phyloP scores from a whole-genome alignment of 139 green algal species.

The Micractinium conductrix region DNA sequence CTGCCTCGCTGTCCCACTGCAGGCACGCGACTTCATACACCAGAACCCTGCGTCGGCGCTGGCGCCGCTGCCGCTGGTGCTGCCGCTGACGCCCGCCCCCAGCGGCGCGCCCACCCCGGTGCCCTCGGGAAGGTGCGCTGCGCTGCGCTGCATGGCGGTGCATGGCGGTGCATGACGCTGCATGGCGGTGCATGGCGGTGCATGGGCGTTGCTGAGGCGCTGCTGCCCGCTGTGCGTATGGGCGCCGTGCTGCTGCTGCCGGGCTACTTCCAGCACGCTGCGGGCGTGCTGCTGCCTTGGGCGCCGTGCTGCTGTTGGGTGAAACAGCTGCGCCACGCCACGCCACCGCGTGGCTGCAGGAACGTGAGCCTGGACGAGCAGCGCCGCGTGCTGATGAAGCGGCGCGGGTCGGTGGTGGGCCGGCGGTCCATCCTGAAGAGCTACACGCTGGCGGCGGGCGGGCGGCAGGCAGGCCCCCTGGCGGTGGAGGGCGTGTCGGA shows the following conservation, averaged over 20 bases:
- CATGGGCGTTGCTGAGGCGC: too few relatives aligned
- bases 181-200: too few relatives aligned
- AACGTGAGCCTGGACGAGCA: conserved; percentile 58
- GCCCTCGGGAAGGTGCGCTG: conserved; percentile 17
- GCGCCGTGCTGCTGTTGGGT: too few relatives aligned
- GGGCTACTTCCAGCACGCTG: too few relatives aligned
- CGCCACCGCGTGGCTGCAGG: too few relatives aligned
- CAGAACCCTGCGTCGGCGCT: conserved; percentile 81
- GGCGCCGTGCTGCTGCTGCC: too few relatives aligned
- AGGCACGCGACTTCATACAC: conserved; percentile 70
- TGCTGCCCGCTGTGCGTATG: too few relatives aligned
- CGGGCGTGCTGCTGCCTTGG: too few relatives aligned
- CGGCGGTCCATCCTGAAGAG: conserved; percentile 91
- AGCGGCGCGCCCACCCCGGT: conserved; percentile 14
- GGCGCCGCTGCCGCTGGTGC: conserved; percentile 65
- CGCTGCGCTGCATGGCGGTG: too few relatives aligned
- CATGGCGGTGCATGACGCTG: too few relatives aligned
- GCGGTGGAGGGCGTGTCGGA: conserved; percentile 58
- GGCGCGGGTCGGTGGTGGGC: conserved; percentile 76
- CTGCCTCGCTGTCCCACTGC: not conserved
- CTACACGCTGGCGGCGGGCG: conserved; percentile 32
- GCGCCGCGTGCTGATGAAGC: conserved; percentile 67
- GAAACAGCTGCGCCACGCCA: too few relatives aligned
- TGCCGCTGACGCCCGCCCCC: conserved; percentile 29
- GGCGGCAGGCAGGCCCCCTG: not conserved